Evolutionary conservation across 805 yeast species (phyloP).

Genomic region (Lipomyces kockii): DNA sequence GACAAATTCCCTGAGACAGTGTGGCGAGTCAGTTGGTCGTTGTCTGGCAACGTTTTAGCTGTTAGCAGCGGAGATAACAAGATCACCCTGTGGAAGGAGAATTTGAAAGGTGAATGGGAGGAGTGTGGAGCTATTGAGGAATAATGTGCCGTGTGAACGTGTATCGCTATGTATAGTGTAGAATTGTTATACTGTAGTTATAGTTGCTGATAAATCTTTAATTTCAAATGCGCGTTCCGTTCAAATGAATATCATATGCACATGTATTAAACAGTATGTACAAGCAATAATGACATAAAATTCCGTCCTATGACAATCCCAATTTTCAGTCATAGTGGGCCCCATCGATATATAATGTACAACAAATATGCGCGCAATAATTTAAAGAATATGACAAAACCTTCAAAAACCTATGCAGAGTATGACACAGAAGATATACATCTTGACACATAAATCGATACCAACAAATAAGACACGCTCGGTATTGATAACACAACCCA

Average conservation of each 20-base stretch:
- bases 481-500: background rate
- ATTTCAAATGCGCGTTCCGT: background rate
- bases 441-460: background rate
- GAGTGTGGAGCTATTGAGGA: slow-evolving; percentile 95
- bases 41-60: slow-evolving; percentile 93
- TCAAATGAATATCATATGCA: background rate
- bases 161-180: slow-evolving; percentile 6
- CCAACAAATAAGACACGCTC: background rate
- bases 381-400: background rate
- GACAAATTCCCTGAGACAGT: slow-evolving; percentile 95
- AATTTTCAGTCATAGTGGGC: background rate
- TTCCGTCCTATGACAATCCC: too few relatives aligned
- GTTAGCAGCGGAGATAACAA: slow-evolving; percentile 95
- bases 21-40: slow-evolving; percentile 98
- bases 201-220: background rate
- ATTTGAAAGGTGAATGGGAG: slow-evolving; percentile 92
- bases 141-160: slow-evolving; percentile 43
- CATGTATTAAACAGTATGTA: background rate
- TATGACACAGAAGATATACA: background rate
- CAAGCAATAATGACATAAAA: background rate
- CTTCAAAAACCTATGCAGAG: background rate
- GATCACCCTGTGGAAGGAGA: slow-evolving; percentile 96
- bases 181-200: background rate
- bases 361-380: background rate
- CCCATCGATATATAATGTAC: background rate